A percentile compares a stretch with the other conserved stretches of the same genome.
Evolutionary conservation across 768 basidiomycete species (phyloP).

Genomic region (Trametes elegans): DNA sequence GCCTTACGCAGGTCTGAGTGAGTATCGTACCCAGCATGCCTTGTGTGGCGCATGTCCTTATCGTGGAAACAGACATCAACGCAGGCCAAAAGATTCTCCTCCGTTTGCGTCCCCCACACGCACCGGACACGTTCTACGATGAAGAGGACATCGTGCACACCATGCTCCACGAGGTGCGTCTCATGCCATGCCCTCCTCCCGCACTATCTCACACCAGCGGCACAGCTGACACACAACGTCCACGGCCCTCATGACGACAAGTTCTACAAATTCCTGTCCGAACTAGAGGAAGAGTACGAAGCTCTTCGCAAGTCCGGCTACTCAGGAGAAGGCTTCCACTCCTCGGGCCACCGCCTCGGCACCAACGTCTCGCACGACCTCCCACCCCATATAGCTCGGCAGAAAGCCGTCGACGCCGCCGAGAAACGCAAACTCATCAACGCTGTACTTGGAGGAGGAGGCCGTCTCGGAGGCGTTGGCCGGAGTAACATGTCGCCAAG

Average conservation of each 20-base stretch:
- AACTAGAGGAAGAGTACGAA: conserved; percentile 83
- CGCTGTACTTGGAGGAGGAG: conserved; percentile 47
- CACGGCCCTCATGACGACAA: conserved; percentile 88
- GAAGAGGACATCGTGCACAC: conserved; percentile 75
- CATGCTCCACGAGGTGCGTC: conserved; percentile 84
- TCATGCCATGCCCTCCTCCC: not conserved
- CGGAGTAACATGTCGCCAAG: conserved; percentile 42
- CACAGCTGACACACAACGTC: conserved; percentile 82
- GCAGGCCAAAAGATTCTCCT: conserved; percentile 80
- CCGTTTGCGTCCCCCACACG: conserved; percentile 70
- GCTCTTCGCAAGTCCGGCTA: conserved; percentile 78
- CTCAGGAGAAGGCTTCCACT: conserved; percentile 87
- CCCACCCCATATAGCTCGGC: conserved; percentile 60
- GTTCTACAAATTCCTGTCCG: conserved; percentile 71
- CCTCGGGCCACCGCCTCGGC: conserved; percentile 73
- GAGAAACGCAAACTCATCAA: conserved; percentile 61
- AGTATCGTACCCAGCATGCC: conserved; percentile 16
- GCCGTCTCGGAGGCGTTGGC: conserved; percentile 53
- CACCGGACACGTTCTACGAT: conserved; percentile 68
- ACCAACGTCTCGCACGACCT: conserved; percentile 62
- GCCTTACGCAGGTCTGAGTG: conserved; percentile 36
- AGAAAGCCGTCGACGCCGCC: conserved; percentile 74
- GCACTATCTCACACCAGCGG: not conserved
- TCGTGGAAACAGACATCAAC: conserved; percentile 82
- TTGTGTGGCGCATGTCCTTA: no score